Base-by-base conservation (phyloP, 2,329 filamentous ascomycete species). In the Pseudopithomyces chartarum region DNA sequence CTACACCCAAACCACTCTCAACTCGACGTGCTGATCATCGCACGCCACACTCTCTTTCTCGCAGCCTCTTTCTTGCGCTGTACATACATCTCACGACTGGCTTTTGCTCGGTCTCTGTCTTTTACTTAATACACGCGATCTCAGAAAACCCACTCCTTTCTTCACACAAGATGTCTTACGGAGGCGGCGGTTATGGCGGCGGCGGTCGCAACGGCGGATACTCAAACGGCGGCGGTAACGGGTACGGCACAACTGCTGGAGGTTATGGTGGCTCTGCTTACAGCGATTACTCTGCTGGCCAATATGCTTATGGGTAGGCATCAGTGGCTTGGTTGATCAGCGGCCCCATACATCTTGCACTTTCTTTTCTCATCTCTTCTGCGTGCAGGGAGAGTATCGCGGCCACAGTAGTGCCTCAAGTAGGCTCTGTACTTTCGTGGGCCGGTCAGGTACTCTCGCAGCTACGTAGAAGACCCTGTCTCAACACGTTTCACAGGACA, bases 131-230 rank as follows among this genome's bases (percentile, higher is more conserved):
- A 65, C 55, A 49, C 38, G 13, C 48, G n/a, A 6, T 51, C 33
- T 23, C n/a, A 29, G 20, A 40, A 54, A 52, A 58, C 68, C 61
- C 70, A 58, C 71, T 73, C 68, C 54, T 65, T 69, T 74, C 73
- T 63, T 63, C 69, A 66, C 61, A 22, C 73, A 84, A 72, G 74
- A 91, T 91, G 89, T 90, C 89, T 79, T 90, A 91, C 85, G 84
- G 86, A 39, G 47, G 47, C 71, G 74, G 75, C 56, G 73, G 75
- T 54, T 69, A 71, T 61, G 69, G 73, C 57, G 83, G 68, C 59
- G 70, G 70, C 45, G 74, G 80, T 64, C 74, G 77, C 64, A 73
- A 73, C 54, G 78, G 80, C 64, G 81, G 82, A 62, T 82, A 85
- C 70, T 81, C 80, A 54, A 82, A 84, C 38, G 38, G 48, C 48